Evolutionary conservation across 129 eudicot species (phyloP).

Genomic region (Pseudognaphalium luteoalbum): DNA sequence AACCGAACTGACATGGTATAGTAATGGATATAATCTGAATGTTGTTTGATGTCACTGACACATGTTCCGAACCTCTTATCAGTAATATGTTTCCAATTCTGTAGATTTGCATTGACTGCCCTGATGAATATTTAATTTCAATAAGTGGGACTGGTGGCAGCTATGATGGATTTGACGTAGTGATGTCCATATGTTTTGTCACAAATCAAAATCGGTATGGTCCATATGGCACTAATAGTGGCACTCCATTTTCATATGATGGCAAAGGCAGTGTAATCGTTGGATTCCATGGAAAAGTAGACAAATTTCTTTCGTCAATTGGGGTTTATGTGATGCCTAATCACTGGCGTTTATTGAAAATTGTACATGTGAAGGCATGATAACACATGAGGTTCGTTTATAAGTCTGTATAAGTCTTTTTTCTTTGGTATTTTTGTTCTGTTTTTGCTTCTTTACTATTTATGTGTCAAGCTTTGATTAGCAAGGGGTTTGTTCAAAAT

Average conservation of each 20-base stretch:
- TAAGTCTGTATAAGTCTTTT: not conserved
- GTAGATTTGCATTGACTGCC: constrained; percentile 23
- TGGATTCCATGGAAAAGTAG: constrained; percentile 35
- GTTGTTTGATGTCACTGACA: not conserved
- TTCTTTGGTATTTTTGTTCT: not conserved
- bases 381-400: not conserved
- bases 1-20: constrained; percentile 2
- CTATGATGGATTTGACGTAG: not conserved
- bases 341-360: not conserved
- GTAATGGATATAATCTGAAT: not conserved
- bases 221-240: constrained; percentile 28
- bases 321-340: constrained; percentile 21
- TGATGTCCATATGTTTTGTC: constrained; percentile 23
- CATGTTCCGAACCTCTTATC: not conserved
- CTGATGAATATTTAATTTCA: constrained; percentile 23
- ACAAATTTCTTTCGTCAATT: constrained; percentile 12
- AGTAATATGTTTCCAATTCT: not conserved
- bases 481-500: too few species aligned
- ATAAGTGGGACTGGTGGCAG: constrained; percentile 16
- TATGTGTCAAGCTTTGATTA: not conserved
- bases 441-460: not conserved
- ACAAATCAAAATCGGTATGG: constrained; percentile 33
- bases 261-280: constrained; percentile 20
- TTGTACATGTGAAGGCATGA: not conserved
- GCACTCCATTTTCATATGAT: constrained; percentile 16